Conservation (phyloP, 2,329 filamentous ascomycete genomes). For the Ramularia endophylla region DNA sequence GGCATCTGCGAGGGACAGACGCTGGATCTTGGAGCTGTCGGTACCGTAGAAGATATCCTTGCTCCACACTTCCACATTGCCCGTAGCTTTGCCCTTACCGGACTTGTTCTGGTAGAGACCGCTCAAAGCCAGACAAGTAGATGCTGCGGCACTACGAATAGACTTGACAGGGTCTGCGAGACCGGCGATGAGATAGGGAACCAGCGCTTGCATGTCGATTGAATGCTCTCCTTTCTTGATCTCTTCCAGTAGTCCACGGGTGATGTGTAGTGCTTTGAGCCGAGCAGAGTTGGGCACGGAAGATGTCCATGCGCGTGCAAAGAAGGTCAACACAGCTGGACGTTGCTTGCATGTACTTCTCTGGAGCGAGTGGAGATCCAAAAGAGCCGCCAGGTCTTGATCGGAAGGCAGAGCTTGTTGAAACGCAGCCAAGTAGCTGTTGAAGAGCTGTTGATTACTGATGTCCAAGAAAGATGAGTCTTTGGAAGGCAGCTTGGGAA, state of each 20-base stretch:
- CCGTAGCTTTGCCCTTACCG: constrained; percentile 6
- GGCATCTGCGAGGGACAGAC: constrained; percentile 54
- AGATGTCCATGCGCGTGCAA: constrained; percentile 17
- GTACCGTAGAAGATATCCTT: constrained; percentile 60
- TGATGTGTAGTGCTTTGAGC: constrained; percentile 14
- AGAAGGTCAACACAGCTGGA: constrained; percentile 16
- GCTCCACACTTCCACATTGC: constrained; percentile 42
- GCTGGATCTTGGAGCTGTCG: constrained; percentile 44
- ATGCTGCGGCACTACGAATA: constrained; percentile 37
- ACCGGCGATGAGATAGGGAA: constrained; percentile 75
- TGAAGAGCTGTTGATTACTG: constrained; percentile 8
- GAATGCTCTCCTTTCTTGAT: constrained; percentile 2
- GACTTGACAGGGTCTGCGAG: constrained; percentile 50
- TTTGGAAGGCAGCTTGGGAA: constrained; percentile 12
- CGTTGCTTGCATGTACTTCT: constrained; percentile 7
- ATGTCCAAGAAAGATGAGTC: constrained; percentile 15
- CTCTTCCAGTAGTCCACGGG: constrained; percentile 10
- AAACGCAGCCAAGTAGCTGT: constrained; percentile 11
- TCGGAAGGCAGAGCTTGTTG: constrained; percentile 12
- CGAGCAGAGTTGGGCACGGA: constrained; percentile 9
- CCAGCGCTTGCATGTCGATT: constrained; percentile 62
- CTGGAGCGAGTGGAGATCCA: constrained; percentile 13
- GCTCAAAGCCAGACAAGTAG: constrained; percentile 10
- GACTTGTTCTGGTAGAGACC: constrained; percentile 8
- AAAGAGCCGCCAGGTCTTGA: constrained; percentile 9